These are phyloP conservation scores for Nitzschia inconspicua DNA, from an alignment of 108 stramenopile genomes.

Conservation along the genomic window DNA sequence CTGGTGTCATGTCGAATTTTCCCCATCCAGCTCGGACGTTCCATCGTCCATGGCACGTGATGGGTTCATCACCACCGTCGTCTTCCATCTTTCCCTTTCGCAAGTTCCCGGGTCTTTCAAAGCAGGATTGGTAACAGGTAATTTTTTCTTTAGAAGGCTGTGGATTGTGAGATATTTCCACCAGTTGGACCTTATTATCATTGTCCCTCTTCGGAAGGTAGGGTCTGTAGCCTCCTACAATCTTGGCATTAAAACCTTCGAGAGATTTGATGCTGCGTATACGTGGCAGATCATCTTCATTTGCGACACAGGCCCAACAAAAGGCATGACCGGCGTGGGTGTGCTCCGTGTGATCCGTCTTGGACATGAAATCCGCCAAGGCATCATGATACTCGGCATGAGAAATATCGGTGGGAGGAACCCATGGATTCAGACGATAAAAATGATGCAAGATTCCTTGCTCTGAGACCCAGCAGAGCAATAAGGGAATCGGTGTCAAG, in stretches of 20 bases:
- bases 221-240: conserved; percentile 22
- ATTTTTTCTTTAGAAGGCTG: background rate
- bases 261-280: conserved; percentile 15
- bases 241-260: background rate
- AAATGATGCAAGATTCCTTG: conserved; percentile 37
- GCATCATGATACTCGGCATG: background rate
- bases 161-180: conserved; percentile 15
- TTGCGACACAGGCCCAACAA: conserved; percentile 40
- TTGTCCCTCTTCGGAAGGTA: background rate
- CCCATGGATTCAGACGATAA: conserved; percentile 24
- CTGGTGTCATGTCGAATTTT: conserved; percentile 43
- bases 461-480: conserved; percentile 43
- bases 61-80: background rate
- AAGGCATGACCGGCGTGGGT: conserved; percentile 71
- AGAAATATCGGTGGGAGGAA: background rate
- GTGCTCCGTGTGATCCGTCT: conserved; percentile 59
- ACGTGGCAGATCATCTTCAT: conserved; percentile 12
- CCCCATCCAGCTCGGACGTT: conserved; percentile 23
- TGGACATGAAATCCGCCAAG: background rate
- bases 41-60: conserved; percentile 6
- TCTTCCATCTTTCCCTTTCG: no score
- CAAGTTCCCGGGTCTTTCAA: no score
- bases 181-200: conserved; percentile 17
- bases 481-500: conserved; percentile 22
- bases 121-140: conserved; percentile 4